A percentile compares a stretch with the other conserved stretches of the same genome.
Evolutionary conservation across 2,329 filamentous ascomycete species (phyloP).

Genomic region (Bisporella sp.): DNA sequence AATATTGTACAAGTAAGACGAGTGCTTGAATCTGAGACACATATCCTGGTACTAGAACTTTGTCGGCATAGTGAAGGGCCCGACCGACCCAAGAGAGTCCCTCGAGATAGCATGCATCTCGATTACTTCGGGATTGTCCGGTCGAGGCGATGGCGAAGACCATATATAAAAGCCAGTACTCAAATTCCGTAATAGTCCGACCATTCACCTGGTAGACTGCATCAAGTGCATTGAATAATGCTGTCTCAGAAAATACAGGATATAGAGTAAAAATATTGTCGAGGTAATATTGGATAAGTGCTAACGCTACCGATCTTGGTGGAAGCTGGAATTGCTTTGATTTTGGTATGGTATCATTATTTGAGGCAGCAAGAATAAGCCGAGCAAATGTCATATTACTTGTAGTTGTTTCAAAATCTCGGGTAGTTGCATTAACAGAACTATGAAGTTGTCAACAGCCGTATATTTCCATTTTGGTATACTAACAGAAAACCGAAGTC

Average conservation of each 20-base stretch:
- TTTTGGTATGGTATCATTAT: constrained; percentile 64
- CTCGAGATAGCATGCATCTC: constrained; percentile 54
- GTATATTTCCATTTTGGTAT: neutral
- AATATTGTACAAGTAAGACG: constrained; percentile 79
- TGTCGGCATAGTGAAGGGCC: constrained; percentile 72
- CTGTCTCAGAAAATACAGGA: constrained; percentile 76
- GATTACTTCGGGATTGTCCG: constrained; percentile 62
- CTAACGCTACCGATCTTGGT: constrained; percentile 58
- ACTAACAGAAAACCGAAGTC: constrained; percentile 85
- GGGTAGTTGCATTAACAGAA: constrained; percentile 87
- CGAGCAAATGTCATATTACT: constrained; percentile 89
- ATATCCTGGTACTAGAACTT: constrained; percentile 78
- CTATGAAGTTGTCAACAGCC: constrained; percentile 35
- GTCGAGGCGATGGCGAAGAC: constrained; percentile 77
- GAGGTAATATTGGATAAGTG: constrained; percentile 77
- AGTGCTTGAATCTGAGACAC: constrained; percentile 82
- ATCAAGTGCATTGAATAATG: constrained; percentile 71
- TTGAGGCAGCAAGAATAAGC: constrained; percentile 76
- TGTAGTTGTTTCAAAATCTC: constrained; percentile 85
- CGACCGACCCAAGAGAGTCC: constrained; percentile 50
- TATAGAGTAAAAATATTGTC: constrained; percentile 73
- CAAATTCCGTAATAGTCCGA: constrained; percentile 53
- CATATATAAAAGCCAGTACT: constrained; percentile 84
- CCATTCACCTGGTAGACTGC: constrained; percentile 69
- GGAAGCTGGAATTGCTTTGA: constrained; percentile 59